These are phyloP conservation scores for Corynascus novoguineensis DNA, from an alignment of 495 filamentous ascomycete species.

Conservation along the genomic window DNA sequence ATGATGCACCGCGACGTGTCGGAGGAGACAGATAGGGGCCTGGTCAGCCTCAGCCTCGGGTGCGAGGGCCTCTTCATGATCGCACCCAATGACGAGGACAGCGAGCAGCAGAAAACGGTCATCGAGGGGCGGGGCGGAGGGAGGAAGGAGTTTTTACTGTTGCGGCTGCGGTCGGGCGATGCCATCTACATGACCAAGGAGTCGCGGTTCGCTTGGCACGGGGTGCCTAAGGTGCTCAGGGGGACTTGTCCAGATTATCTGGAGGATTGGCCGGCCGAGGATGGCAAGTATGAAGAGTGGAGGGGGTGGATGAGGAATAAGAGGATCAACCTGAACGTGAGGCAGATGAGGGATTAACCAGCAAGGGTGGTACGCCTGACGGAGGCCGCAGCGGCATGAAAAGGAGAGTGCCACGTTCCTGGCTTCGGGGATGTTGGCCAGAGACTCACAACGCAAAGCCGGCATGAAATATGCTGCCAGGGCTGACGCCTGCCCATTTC, in stretches of 20 bases:
- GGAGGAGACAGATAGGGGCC: slow-evolving; percentile 64
- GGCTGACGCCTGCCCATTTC: too few relatives aligned
- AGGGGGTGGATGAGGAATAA: slow-evolving; percentile 80
- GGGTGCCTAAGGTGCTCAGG: slow-evolving; percentile 74
- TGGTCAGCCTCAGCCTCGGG: slow-evolving; percentile 81
- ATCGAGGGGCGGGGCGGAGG: slow-evolving; percentile 4
- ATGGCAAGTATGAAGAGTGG: slow-evolving; percentile 55
- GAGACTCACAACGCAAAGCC: neutral
- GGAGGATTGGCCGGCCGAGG: slow-evolving; percentile 65
- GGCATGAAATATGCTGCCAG: too few relatives aligned
- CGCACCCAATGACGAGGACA: slow-evolving; percentile 33
- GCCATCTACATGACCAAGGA: slow-evolving; percentile 74
- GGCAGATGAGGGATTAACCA: slow-evolving; percentile 80
- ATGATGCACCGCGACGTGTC: slow-evolving; percentile 87
- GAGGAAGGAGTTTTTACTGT: slow-evolving; percentile 46
- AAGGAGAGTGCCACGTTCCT: neutral
- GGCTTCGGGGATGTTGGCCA: neutral
- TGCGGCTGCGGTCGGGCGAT: slow-evolving; percentile 73
- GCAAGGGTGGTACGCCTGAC: neutral
- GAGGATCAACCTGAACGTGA: slow-evolving; percentile 83
- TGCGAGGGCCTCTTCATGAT: slow-evolving; percentile 83
- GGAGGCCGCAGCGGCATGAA: neutral
- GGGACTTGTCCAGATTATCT: slow-evolving; percentile 72
- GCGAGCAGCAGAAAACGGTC: too few relatives aligned
- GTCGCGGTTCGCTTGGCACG: slow-evolving; percentile 87